Evolutionary conservation across 768 basidiomycete genomes (phyloP).

Genomic region (Phallus indusiatus): DNA sequence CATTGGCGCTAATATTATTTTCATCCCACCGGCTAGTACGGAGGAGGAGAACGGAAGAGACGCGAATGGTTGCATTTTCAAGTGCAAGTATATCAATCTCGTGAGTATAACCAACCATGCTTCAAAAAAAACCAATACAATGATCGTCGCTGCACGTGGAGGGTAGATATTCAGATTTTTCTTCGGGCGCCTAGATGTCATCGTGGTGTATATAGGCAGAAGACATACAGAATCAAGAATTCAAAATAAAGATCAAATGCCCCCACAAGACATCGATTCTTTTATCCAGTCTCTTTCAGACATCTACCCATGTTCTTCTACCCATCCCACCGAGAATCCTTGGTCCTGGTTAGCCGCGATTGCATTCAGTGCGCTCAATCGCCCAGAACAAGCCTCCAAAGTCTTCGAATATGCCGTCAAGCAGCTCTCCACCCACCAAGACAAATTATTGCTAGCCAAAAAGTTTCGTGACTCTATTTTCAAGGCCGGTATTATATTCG

Average conservation of each 20-base stretch:
- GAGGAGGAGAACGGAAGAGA: too few relatives aligned
- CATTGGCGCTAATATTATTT: too few relatives aligned
- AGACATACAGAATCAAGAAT: neutral
- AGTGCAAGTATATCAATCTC: too few relatives aligned
- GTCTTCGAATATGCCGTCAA: neutral
- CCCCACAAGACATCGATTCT: neutral
- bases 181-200: too few relatives aligned
- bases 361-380: neutral
- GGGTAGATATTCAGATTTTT: too few relatives aligned
- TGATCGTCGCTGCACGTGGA: too few relatives aligned
- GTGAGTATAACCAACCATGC: too few relatives aligned
- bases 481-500: slow-evolving; percentile 48
- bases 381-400: neutral
- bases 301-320: neutral
- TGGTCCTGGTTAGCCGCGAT: neutral
- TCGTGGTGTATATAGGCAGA: too few relatives aligned
- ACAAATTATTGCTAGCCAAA: slow-evolving; percentile 36
- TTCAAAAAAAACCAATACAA: too few relatives aligned
- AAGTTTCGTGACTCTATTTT: slow-evolving; percentile 55
- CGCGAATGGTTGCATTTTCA: too few relatives aligned
- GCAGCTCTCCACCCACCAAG: slow-evolving; percentile 15
- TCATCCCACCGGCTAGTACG: too few relatives aligned
- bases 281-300: neutral
- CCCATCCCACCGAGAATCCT: neutral
- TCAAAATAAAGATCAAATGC: neutral